Base-by-base conservation (phyloP, 1,284 basidiomycete genomes). In the Papiliotrema laurentii region DNA sequence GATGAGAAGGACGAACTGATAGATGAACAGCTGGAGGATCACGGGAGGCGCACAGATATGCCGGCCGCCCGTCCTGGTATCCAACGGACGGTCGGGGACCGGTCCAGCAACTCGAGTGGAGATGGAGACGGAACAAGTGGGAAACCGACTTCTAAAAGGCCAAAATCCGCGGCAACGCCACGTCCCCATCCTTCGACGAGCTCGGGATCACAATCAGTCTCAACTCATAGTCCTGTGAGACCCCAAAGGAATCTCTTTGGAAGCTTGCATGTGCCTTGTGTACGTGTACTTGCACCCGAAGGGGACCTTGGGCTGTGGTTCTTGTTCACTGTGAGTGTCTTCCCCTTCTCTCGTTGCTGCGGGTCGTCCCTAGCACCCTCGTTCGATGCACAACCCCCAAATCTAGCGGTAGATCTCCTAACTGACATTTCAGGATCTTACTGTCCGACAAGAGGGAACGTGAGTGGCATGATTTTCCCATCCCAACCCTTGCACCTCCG, bases 261-360 rank as follows among this genome's bases (percentile, higher is more conserved):
- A 4, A 61, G 49, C 46, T 45, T 68, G 13, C 64, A 72, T 52
- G 63, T 71, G 3, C 49, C 63, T 3, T 66, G 56, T 0, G 59
- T 68, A 2, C 60, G 59, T 16, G 64, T 71, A 1, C 49, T 58
- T 1, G 63, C 61, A 5, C 55, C 56, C 24, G 64, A 64, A 34
- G 66, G 67, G 2, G 59, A 57, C 5, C 38, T 61, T 35, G 68
- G 68, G 2, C 34, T 68, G 5, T 72, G 70, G 70, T 72, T 72
- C 43, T 39, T 69, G 2, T 72, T 72, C 51, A 67, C 64, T 1
- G 70, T 72, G 31, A 56, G 67, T 59, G 9, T 25, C 24, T 13
- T 27, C 28, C 44, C 25, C 24, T 25, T 18, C 26, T 7, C 19
- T 39, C 19, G 6, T 27, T 2, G 16, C 18, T 24, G 30, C 4